A percentile compares a stretch with the other conserved stretches of the same genome.
Evolutionary conservation across 23 red algal species (phyloP).

Genomic region (Pyropia haitanensis): DNA sequence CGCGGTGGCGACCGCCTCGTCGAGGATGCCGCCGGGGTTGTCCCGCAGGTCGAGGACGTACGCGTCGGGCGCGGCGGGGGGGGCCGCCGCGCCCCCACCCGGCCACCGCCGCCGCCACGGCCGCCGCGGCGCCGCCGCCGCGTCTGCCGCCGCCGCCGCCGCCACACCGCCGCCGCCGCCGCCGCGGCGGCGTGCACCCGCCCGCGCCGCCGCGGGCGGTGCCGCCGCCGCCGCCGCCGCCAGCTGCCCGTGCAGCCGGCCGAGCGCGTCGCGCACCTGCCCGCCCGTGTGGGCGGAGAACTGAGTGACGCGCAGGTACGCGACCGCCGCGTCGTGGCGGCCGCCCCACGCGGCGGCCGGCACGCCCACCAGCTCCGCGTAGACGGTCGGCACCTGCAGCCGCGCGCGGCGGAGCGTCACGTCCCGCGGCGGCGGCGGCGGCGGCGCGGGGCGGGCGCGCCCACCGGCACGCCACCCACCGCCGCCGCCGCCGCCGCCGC

Average conservation of each 20-base stretch:
- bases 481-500: too few relatives aligned
- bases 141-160: too few relatives aligned
- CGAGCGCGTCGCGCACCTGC: constrained; percentile 13
- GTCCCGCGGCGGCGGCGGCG: too few relatives aligned
- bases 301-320: constrained; percentile 48
- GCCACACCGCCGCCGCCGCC: too few relatives aligned
- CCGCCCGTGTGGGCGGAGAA: constrained; percentile 22
- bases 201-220: too few relatives aligned
- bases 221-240: too few relatives aligned
- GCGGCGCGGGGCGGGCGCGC: too few relatives aligned
- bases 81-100: not conserved
- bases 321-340: constrained; percentile 7
- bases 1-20: constrained; percentile 78
- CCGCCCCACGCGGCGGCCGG: not conserved
- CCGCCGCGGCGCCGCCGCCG: too few relatives aligned
- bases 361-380: constrained; percentile 6
- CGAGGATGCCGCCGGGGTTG: constrained; percentile 82
- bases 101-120: too few relatives aligned
- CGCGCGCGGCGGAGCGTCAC: constrained; percentile 33
- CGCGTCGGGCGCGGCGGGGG: constrained; percentile 13
- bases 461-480: too few relatives aligned
- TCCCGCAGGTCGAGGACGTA: constrained; percentile 79
- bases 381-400: constrained; percentile 16
- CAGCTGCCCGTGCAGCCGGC: constrained; percentile 1
- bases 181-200: too few relatives aligned